Base-by-base conservation (phyloP, 768 basidiomycete species). In the Mycena leptocephala region DNA sequence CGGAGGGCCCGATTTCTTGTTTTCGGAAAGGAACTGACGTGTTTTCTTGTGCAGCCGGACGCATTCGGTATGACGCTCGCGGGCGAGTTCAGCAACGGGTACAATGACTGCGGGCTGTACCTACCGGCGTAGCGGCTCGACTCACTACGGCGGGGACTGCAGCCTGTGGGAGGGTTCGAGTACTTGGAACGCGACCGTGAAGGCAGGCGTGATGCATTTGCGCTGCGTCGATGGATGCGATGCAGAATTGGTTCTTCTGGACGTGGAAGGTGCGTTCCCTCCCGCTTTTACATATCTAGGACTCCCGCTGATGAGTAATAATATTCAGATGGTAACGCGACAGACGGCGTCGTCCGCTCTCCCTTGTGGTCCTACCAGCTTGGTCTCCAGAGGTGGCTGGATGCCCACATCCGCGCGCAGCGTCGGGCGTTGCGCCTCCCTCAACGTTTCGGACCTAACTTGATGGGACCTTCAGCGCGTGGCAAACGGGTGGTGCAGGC, bases 51-150 rank as follows among this genome's bases (percentile, higher is more conserved):
- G 18, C 18, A 65, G 64, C n/a, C 64, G 64, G 5, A 16, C 4
- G 9, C 30, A 20, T 65, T 65, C 7, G 64, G 64, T 6, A 30
- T 65, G 0, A 65, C 64, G 0, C 46, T 65, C 22, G 64, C 64
- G 64, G 64, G 64, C 11, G 64, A 65, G 32, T 65, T 48, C 46
- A 51, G 46, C 13, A 65, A 65, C 5, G 64, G 43, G 11, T 65
- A 65, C 4, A 65, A 65, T 14, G 64, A 65, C 32, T 65, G 64
- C 6, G 64, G 63, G 10, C 30, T 64, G 43, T 64, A 46, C 22
- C 43, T 64, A 64, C 16, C 22, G 63, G 63, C n/a, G 58, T 59
- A 59, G 37, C 22, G 58, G 58, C 30, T 37, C 33, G 11, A 3
- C 4, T n/a, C 5, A 5, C 11, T 62, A 26, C 14, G 59, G 59